Conservation (phyloP, 495 filamentous ascomycete genomes). For the Aspergillus conjunctus region DNA sequence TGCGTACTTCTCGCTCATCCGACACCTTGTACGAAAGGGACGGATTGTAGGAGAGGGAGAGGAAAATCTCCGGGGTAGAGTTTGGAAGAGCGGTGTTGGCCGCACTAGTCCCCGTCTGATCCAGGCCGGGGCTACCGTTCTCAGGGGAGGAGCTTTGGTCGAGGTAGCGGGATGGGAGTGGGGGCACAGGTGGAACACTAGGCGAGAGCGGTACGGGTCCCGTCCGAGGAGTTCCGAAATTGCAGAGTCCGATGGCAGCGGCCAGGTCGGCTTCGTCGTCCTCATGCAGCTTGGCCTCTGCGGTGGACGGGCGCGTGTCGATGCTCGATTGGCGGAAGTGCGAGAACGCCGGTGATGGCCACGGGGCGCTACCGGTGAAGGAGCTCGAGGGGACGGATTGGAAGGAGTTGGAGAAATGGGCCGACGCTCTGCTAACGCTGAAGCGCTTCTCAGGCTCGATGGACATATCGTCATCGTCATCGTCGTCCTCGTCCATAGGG, state of each 20-base stretch:
- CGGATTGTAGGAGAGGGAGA: constrained; percentile 47
- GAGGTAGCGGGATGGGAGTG: constrained; percentile 63
- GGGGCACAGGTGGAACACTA: constrained; percentile 85
- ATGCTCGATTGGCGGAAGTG: constrained; percentile 57
- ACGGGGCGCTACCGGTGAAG: constrained; percentile 47
- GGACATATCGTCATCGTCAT: constrained; percentile 48
- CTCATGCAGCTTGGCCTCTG: constrained; percentile 56
- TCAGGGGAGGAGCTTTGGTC: constrained; percentile 38
- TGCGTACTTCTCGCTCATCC: constrained; percentile 47
- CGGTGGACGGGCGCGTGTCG: constrained; percentile 64
- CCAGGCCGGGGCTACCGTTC: constrained; percentile 30
- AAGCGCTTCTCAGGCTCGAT: constrained; percentile 48
- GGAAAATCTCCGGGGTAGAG: constrained; percentile 41
- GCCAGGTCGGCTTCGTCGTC: constrained; percentile 73
- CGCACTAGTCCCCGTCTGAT: constrained; percentile 38
- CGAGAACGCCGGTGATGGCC: constrained; percentile 50
- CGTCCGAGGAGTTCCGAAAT: constrained; percentile 78
- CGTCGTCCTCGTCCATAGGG: constrained; percentile 50
- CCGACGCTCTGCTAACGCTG: constrained; percentile 62
- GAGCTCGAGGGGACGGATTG: constrained; percentile 70
- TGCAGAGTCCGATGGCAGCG: constrained; percentile 90
- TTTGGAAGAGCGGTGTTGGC: constrained; percentile 47
- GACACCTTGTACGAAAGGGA: constrained; percentile 54
- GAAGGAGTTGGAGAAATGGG: constrained; percentile 75
- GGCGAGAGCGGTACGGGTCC: constrained; percentile 68